Conservation (phyloP, 2,329 filamentous ascomycete species). For the Pyrenophora graminea region DNA sequence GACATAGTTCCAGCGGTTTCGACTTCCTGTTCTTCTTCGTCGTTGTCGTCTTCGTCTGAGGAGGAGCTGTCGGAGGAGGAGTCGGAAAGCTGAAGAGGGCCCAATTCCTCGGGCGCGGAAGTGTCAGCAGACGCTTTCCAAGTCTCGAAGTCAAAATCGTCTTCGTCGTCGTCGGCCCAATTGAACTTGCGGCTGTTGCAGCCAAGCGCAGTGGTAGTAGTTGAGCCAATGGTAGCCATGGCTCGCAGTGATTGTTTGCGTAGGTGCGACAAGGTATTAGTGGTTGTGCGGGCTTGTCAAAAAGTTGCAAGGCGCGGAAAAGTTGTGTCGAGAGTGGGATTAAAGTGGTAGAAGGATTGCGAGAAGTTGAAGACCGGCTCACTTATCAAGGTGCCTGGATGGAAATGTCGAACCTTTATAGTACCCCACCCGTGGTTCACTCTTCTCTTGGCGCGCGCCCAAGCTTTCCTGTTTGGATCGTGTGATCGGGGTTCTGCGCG, state of each 20-base stretch:
- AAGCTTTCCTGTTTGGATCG: neutral
- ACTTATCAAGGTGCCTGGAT: neutral
- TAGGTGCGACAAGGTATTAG: neutral
- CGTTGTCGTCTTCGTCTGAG: neutral
- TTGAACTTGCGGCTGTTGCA: slow-evolving; percentile 10
- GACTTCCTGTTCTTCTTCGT: neutral
- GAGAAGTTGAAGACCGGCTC: no score
- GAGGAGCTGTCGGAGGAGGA: no score
- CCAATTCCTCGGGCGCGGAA: slow-evolving; percentile 10
- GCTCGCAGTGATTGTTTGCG: neutral
- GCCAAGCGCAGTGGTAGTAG: neutral
- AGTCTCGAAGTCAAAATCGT: slow-evolving; percentile 21
- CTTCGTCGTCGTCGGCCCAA: slow-evolving; percentile 34
- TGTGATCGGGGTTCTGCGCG: no score
- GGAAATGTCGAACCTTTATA: neutral
- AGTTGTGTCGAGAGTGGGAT: no score
- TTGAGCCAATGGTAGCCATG: slow-evolving; percentile 6
- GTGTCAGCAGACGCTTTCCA: slow-evolving; percentile 22
- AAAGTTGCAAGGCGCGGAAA: neutral
- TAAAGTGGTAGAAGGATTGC: no score
- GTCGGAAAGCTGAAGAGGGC: slow-evolving; percentile 10
- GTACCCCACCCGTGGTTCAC: neutral
- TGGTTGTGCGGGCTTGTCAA: neutral
- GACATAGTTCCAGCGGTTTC: no score
- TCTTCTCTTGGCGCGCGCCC: neutral